Conservation (phyloP, 192 early-diverging fungal genomes). For the Coemansia sp. region DNA sequence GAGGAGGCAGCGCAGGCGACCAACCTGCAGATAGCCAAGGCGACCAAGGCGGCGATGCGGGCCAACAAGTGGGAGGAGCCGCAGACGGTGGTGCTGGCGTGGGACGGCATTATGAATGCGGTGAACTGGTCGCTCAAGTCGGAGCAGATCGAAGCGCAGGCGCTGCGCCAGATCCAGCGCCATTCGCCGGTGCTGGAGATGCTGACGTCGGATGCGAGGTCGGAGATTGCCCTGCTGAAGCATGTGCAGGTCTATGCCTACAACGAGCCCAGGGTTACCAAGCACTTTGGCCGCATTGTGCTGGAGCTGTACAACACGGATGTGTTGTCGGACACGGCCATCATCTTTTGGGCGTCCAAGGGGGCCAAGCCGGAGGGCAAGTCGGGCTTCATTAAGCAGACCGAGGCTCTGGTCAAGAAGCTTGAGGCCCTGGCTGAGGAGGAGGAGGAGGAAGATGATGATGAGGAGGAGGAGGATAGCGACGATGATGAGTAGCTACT, state of each 20-base stretch:
- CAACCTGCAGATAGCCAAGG: constrained; percentile 23
- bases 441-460: constrained; percentile 63
- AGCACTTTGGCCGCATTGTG: constrained; percentile 79
- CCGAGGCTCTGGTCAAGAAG: constrained; percentile 82
- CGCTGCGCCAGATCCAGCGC: constrained; percentile 56
- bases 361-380: constrained; percentile 84
- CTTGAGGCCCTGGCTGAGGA: constrained; percentile 66
- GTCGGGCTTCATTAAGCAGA: constrained; percentile 87
- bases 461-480: constrained; percentile 10
- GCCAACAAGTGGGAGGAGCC: constrained; percentile 63
- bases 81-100: constrained; percentile 69
- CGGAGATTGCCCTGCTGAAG: constrained; percentile 79
- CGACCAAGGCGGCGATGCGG: constrained; percentile 24
- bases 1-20: constrained; percentile 11
- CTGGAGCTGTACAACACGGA: constrained; percentile 83
- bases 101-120: constrained; percentile 75
- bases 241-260: constrained; percentile 82
- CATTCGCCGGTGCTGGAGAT: constrained; percentile 69
- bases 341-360: constrained; percentile 93
- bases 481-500: background rate
- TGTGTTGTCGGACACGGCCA: constrained; percentile 83
- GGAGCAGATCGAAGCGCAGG: constrained; percentile 80
- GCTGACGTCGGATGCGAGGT: constrained; percentile 54
- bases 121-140: constrained; percentile 72
- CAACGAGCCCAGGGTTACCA: constrained; percentile 82